These are phyloP conservation scores for Daedalea quercina DNA, from an alignment of 768 basidiomycete species.

Conservation along the genomic window DNA sequence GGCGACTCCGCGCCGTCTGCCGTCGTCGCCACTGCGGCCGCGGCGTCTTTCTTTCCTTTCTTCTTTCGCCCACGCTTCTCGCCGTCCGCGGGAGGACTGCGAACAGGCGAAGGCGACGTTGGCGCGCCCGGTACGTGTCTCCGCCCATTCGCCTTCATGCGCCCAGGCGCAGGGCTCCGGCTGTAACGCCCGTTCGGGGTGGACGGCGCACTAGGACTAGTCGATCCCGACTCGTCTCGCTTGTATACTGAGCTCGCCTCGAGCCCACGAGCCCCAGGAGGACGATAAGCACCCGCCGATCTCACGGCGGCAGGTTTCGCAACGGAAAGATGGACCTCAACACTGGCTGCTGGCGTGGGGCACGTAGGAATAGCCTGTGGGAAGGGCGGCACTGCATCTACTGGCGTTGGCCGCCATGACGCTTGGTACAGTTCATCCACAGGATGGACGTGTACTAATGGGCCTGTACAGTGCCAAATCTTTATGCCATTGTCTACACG, in stretches of 20 bases:
- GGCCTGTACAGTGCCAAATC: constrained; percentile 89
- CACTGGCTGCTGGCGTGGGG: constrained; percentile 58
- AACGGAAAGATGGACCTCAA: constrained; percentile 38
- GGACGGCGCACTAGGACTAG: constrained; percentile 49
- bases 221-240: constrained; percentile 59
- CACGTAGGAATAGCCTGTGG: constrained; percentile 58
- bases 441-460: constrained; percentile 76
- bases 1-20: constrained; percentile 16
- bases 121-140: constrained; percentile 71
- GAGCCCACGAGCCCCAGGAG: constrained; percentile 87
- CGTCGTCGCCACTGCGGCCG: constrained; percentile 25
- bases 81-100: constrained; percentile 33
- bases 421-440: constrained; percentile 89
- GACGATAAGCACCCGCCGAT: constrained; percentile 85
- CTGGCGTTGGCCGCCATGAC: constrained; percentile 70
- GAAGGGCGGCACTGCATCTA: constrained; percentile 64
- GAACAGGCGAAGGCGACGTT: constrained; percentile 40
- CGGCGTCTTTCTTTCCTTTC: constrained; percentile 40
- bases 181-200: constrained; percentile 60
- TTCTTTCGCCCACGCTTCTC: constrained; percentile 56
- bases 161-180: constrained; percentile 45
- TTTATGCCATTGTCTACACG: constrained; percentile 98
- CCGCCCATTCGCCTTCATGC: constrained; percentile 32
- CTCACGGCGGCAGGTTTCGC: constrained; percentile 54
- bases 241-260: constrained; percentile 86